A percentile compares a stretch with the other conserved stretches of the same genome.
These are phyloP conservation scores for Podospora didyma DNA, from an alignment of 495 filamentous ascomycete species.

Conservation along the genomic window DNA sequence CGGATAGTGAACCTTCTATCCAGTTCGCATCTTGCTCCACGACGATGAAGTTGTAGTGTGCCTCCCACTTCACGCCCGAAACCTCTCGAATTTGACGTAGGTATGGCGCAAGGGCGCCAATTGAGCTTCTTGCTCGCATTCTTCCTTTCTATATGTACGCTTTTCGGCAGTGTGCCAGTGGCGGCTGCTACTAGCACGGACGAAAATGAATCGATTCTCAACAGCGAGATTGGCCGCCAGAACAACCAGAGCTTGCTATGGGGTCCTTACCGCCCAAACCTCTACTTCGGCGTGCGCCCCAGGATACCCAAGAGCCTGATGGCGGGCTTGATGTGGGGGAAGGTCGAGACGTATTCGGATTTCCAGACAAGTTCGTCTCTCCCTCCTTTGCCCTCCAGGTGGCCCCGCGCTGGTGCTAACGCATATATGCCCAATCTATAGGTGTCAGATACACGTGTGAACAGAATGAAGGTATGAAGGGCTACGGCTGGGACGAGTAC, in stretches of 20 bases:
- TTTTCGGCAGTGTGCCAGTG: neutral
- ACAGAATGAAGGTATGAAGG: slow-evolving; percentile 88
- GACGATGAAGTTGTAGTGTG: neutral
- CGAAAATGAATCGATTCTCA: slow-evolving; percentile 41
- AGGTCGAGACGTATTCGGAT: slow-evolving; percentile 73
- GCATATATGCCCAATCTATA: slow-evolving; percentile 33
- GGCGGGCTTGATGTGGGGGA: slow-evolving; percentile 84
- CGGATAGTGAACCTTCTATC: neutral
- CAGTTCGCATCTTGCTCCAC: neutral
- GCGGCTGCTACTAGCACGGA: slow-evolving; percentile 6
- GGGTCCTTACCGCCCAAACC: slow-evolving; percentile 92
- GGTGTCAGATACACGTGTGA: slow-evolving; percentile 93
- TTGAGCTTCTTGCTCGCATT: slow-evolving; percentile 18
- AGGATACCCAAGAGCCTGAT: slow-evolving; percentile 81
- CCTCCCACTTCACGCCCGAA: neutral
- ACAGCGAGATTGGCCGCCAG: slow-evolving; percentile 49
- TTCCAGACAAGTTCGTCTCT: slow-evolving; percentile 73
- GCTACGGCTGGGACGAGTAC: slow-evolving; percentile 97
- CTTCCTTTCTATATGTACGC: slow-evolving; percentile 9
- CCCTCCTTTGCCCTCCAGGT: neutral
- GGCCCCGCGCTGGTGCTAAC: neutral
- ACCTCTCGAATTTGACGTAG: neutral
- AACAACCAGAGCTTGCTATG: slow-evolving; percentile 88
- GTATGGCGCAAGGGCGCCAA: slow-evolving; percentile 21
- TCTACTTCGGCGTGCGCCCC: slow-evolving; percentile 92